A percentile compares a stretch with the other conserved stretches of the same genome.
Conservation (phyloP, 768 basidiomycete species). For the Lactarius akahatsu region DNA sequence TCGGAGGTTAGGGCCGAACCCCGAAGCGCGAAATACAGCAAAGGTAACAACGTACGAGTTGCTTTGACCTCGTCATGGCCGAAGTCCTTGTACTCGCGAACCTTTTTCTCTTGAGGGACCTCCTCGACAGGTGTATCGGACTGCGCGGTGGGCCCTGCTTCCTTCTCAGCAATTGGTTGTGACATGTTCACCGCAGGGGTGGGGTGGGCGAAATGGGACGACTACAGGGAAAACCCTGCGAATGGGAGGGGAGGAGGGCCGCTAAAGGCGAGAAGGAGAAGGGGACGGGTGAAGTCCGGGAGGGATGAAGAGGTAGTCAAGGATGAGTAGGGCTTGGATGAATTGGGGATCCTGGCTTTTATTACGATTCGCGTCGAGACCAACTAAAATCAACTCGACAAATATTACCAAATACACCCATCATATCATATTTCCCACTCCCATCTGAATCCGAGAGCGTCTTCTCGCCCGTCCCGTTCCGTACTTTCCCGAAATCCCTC, state of each 20-base stretch:
- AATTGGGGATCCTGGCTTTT: background rate
- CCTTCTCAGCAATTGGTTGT: constrained; percentile 57
- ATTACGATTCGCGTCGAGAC: background rate
- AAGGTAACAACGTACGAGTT: constrained; percentile 52
- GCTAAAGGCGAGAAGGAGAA: constrained; percentile 30
- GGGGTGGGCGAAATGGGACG: background rate
- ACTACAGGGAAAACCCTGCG: constrained; percentile 24
- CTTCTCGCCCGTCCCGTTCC: background rate
- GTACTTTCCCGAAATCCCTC: background rate
- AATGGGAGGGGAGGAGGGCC: constrained; percentile 24
- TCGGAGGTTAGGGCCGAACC: constrained; percentile 21
- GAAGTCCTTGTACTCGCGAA: constrained; percentile 88
- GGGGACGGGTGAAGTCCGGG: constrained; percentile 25
- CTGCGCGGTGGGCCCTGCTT: constrained; percentile 58
- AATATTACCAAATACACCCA: constrained; percentile 25
- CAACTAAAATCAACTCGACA: constrained; percentile 2
- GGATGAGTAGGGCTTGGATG: constrained; percentile 4
- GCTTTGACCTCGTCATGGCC: constrained; percentile 66
- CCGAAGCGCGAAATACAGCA: constrained; percentile 10
- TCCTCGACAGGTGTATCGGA: constrained; percentile 37
- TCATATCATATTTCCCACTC: constrained; percentile 2
- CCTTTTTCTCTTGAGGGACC: constrained; percentile 44
- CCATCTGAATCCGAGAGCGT: background rate
- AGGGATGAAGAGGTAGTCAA: constrained; percentile 31
- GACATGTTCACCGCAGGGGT: constrained; percentile 33